Evolutionary conservation across 768 basidiomycete species (phyloP), one percentile per base, ranked within the genome.

Genomic region (Candolleomyces aberdarensis): DNA sequence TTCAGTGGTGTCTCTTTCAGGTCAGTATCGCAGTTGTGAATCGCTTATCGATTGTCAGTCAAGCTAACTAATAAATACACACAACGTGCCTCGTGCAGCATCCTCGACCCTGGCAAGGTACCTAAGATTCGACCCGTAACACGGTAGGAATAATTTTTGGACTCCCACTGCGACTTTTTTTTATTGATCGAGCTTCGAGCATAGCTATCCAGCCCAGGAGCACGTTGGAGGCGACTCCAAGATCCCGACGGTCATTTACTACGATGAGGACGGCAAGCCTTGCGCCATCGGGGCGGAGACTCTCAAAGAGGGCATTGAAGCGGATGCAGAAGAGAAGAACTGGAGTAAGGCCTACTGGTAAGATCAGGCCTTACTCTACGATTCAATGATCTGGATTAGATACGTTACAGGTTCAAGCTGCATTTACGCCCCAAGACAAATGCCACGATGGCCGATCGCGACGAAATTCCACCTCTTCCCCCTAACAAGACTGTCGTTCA

Each of bases 391-490:
- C 22, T 29, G 17, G 1, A 13, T 20, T 5, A 49, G 1, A 13
- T 17, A 19, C 19, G 19, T 11, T 32, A 39, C 44, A 67, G 68
- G 67, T 69, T 69, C 63, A 72, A 67, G 5, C 65, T 78, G 5
- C 74, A 76, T 53, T 59, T 78, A 3, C 69, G 72, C 19, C 73
- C 75, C 2, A 66, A 62, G 13, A 72, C 53, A 17, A 29, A 9
- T 36, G 6, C 60, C 64, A 20, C 39, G 54, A 0, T 44, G 59
- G n/a, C 32, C 36, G 22, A 58, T 63, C 22, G 60, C 44, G 44
- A 60, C 7, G 64, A 58, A 0, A 69, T 76, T 8, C 74, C 81
- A 0, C 65, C 77, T 0, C 74, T 85, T 36, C 84, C 83, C 1
- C 56, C 62, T 3, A 72, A 72, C 59, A 81, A 74, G 69, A 70